A percentile compares a stretch with the other conserved stretches of the same genome.
phyloP scores from a whole-genome alignment of 129 eudicot genomes.

The Helianthus annuus region DNA sequence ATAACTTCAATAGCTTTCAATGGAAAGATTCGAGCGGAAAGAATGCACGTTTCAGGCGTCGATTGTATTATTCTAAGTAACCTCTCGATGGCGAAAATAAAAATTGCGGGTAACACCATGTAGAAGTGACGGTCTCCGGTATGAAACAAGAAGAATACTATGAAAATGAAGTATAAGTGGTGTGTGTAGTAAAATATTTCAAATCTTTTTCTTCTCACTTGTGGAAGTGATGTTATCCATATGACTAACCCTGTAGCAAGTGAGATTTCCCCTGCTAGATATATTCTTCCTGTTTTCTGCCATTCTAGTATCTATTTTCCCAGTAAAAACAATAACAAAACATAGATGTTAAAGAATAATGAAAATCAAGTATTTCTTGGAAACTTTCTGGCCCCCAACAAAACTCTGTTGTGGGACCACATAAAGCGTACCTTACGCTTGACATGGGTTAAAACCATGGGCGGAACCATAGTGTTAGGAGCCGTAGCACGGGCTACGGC shows the following conservation, averaged over 20 bases:
- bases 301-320: slow-evolving; percentile 72
- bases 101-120: slow-evolving; percentile 72
- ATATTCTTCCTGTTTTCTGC: slow-evolving; percentile 80
- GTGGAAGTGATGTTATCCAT: slow-evolving; percentile 88
- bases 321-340: slow-evolving; percentile 5
- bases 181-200: slow-evolving; percentile 85
- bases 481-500: too few relatives aligned
- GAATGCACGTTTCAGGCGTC: slow-evolving; percentile 61
- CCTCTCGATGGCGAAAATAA: slow-evolving; percentile 73
- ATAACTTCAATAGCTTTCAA: slow-evolving; percentile 61
- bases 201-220: slow-evolving; percentile 70
- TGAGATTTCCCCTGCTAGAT: slow-evolving; percentile 89
- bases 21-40: slow-evolving; percentile 78
- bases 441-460: too few relatives aligned
- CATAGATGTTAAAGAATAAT: too few relatives aligned
- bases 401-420: too few relatives aligned
- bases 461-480: too few relatives aligned
- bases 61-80: slow-evolving; percentile 70
- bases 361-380: too few relatives aligned
- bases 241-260: slow-evolving; percentile 62
- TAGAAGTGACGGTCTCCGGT: slow-evolving; percentile 90
- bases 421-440: too few relatives aligned
- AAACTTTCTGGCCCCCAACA: too few relatives aligned
- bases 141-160: slow-evolving; percentile 83
- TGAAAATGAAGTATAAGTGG: slow-evolving; percentile 68